phyloP scores from a whole-genome alignment of 1,284 basidiomycete genomes.

The Peniophora sp. region DNA sequence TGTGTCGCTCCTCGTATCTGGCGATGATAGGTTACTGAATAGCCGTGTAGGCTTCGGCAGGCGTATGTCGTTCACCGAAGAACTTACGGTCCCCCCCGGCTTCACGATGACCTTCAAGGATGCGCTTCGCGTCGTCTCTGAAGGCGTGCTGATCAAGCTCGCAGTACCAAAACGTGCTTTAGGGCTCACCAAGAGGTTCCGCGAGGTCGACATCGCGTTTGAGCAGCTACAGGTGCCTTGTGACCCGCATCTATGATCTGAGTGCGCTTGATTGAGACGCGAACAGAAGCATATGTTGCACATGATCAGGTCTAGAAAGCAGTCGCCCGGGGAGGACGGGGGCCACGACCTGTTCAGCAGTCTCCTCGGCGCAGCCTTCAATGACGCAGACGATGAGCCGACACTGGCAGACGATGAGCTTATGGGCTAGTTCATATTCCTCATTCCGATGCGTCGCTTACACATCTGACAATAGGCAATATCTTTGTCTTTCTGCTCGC shows the following conservation, averaged over 20 bases:
- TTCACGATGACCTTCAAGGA: slow-evolving; percentile 50
- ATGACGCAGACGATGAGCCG: slow-evolving; percentile 20
- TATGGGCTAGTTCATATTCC: slow-evolving; percentile 30
- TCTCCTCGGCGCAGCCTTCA: slow-evolving; percentile 42
- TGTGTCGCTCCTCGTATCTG: slow-evolving; percentile 6
- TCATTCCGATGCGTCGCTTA: not conserved
- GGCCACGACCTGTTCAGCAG: slow-evolving; percentile 49
- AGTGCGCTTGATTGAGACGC: not conserved
- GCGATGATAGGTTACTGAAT: not conserved
- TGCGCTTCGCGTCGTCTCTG: slow-evolving; percentile 10
- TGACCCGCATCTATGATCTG: not conserved
- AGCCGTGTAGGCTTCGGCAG: slow-evolving; percentile 38
- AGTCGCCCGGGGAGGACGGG: slow-evolving; percentile 29
- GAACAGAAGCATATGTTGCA: slow-evolving; percentile 43
- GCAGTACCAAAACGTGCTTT: slow-evolving; percentile 38
- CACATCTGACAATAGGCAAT: slow-evolving; percentile 30
- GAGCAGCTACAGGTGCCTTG: slow-evolving; percentile 37
- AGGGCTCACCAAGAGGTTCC: slow-evolving; percentile 29
- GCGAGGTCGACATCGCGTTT: slow-evolving; percentile 32
- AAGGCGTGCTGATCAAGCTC: slow-evolving; percentile 21
- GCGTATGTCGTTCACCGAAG: slow-evolving; percentile 42
- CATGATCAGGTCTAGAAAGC: slow-evolving; percentile 42
- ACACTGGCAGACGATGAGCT: slow-evolving; percentile 41
- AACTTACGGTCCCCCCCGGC: slow-evolving; percentile 29
- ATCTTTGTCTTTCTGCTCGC: slow-evolving; percentile 53